Conservation (phyloP, 139 green algal species). For the Ettlia oleoabundans region DNA sequence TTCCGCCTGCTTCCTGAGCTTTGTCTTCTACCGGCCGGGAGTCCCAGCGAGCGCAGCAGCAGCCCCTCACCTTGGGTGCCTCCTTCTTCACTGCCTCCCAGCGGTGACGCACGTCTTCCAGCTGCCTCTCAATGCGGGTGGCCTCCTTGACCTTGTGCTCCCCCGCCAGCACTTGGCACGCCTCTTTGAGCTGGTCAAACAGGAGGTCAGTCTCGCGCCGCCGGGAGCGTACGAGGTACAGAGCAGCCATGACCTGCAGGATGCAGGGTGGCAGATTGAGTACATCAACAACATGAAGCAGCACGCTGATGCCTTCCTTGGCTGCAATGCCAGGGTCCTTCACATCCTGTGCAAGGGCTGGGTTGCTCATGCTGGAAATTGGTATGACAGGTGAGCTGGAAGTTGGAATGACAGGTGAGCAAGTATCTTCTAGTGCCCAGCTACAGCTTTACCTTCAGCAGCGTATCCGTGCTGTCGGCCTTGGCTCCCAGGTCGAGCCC, state of each 20-base stretch:
- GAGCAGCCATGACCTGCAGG: conserved; percentile 78
- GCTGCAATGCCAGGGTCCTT: too few relatives aligned
- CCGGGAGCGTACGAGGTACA: conserved; percentile 75
- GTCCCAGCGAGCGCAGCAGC: too few relatives aligned
- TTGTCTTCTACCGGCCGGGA: too few relatives aligned
- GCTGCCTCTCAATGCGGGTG: conserved; percentile 66
- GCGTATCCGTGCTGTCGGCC: conserved; percentile 69
- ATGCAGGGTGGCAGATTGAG: not conserved
- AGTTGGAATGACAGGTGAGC: too few relatives aligned
- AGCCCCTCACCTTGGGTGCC: conserved; percentile 33
- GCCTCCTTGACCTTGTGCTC: conserved; percentile 53
- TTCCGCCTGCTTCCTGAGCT: not conserved
- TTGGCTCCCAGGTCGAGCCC: conserved; percentile 73
- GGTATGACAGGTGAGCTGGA: too few relatives aligned
- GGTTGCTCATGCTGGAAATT: too few relatives aligned
- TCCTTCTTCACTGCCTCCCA: conserved; percentile 81
- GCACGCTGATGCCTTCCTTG: not conserved
- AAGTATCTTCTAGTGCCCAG: too few relatives aligned
- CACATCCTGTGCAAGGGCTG: too few relatives aligned
- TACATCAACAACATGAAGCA: not conserved
- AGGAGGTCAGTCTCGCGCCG: conserved; percentile 73
- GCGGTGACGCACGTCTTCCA: conserved; percentile 65
- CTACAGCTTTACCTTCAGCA: conserved; percentile 62
- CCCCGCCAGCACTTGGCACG: conserved; percentile 51
- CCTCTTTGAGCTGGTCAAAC: conserved; percentile 81